Evolutionary conservation across 2,329 filamentous ascomycete species (phyloP), one percentile per base, ranked within the genome.

Genomic region (Apiospora hydei): DNA sequence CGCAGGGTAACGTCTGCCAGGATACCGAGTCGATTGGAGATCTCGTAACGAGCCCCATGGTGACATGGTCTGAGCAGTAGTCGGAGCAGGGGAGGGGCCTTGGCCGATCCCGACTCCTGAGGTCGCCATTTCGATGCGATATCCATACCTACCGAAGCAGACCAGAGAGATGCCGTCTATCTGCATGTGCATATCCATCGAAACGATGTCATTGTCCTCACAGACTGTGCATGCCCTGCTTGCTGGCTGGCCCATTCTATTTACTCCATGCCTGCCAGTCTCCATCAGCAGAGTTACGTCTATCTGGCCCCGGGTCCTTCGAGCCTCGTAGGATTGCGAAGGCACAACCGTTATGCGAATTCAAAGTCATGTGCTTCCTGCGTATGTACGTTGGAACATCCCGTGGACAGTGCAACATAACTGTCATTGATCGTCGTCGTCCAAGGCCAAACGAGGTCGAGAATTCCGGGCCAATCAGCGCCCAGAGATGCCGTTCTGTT

Each of bases 391-490:
- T 67, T 67, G 64, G 64, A 44, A 43, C 64, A 67, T 44, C 13
- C 66, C 41, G 44, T 46, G 44, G 66, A 68, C 41, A 34, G 38
- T 67, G n/a, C 11, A 34, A 41, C 64, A 34, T 47, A 11, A n/a
- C 41, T 16, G 14, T 10, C 66, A 47, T 26, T 44, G 66, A 68
- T 68, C 66, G 16, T 47, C 24, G 66, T 34, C 41, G 66, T 47
- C 57, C 57, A 64, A 38, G 18, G n/a, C 57, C 57, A 64, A 41
- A 64, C 57, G 57, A 64, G 57, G 34, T 64, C 57, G 57, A 64
- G 57, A 21, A 41, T 68, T 68, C 66, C 66, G 18, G 26, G 41
- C 66, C 66, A 68, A 68, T 68, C n/a, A 68, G 10, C 30, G 14
- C 43, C 14, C 41, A 30, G 66, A 47, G 66, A 68, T 47, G 66